A percentile compares a stretch with the other conserved stretches of the same genome.
Evolutionary conservation across 768 basidiomycete genomes (phyloP).

Genomic region (Epithele typhae): DNA sequence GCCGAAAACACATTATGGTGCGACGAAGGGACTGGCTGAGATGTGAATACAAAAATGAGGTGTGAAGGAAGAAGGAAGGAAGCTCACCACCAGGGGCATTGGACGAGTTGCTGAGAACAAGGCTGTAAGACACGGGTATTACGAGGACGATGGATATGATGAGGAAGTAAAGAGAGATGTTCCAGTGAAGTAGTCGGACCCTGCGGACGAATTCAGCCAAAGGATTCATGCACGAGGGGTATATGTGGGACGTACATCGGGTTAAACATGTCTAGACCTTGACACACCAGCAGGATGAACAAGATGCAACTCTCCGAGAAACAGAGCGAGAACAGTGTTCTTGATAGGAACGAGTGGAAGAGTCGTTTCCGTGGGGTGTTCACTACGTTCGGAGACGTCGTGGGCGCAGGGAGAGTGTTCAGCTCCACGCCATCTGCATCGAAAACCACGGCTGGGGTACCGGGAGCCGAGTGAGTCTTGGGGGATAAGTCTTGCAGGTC

Average conservation of each 20-base stretch:
- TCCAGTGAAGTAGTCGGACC: constrained; percentile 64
- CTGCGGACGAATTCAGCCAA: constrained; percentile 30
- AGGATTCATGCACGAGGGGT: neutral
- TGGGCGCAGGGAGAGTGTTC: constrained; percentile 35
- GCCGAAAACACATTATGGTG: constrained; percentile 27
- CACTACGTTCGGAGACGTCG: neutral
- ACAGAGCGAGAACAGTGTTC: constrained; percentile 60
- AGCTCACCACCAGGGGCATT: constrained; percentile 8
- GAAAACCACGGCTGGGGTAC: constrained; percentile 3
- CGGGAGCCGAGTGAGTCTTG: constrained; percentile 9
- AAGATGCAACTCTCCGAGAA: constrained; percentile 74
- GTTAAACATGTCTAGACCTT: constrained; percentile 53
- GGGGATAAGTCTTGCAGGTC: constrained; percentile 49
- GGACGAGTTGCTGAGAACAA: constrained; percentile 44
- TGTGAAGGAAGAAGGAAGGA: neutral
- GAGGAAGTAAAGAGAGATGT: constrained; percentile 57
- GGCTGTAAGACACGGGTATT: constrained; percentile 58
- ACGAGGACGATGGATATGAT: constrained; percentile 59
- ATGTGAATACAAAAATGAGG: neutral
- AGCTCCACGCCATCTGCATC: constrained; percentile 33
- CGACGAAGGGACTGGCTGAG: constrained; percentile 14
- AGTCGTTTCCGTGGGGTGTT: constrained; percentile 16
- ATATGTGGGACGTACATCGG: constrained; percentile 40
- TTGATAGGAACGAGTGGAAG: constrained; percentile 53
- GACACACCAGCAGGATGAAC: constrained; percentile 70